Base-by-base conservation (phyloP, 1,139 yeast genomes). In the Hyphopichia fennica region DNA sequence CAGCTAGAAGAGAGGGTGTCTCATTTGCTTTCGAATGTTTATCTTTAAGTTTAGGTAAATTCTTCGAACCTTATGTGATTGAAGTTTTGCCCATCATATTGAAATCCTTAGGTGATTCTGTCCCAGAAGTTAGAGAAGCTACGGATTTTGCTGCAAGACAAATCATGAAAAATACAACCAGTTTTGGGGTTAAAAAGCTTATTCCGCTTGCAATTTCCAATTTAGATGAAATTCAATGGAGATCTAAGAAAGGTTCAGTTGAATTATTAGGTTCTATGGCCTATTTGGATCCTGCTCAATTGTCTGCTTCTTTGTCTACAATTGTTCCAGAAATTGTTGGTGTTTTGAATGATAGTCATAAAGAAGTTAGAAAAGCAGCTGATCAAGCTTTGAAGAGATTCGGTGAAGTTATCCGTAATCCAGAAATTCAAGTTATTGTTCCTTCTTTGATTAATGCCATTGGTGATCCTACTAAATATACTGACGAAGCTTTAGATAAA, bases 221-320 rank as follows among this genome's bases (percentile, higher is more conserved):
- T 52, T 74, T 93, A 54, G 95, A 90, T 54, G 96, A 89, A 50
- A 83, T 85, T 44, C 87, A 95, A 1, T 93, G 99, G 99, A 81
- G 99, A 69, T 83, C 96, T 1, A 93, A 93, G 66, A 89, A 91
- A 65, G 99, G 98, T 11, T 89, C 98, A 6, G 99, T 93, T 25
- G 99, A 95, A 58, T 70, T 93, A 46, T 75, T 93, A 39, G 99
- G 99, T 64, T 84, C 96, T 22, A 95, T 93, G 99, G 99, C 99
- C 0, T 93, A 91, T 60, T 75, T 95, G 50, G 97, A 93, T 57
- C 99, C 99, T 5, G 78, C 95, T 2, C 99, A 93, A 61, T 75
- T 95, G 53, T 89, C 98, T 4, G 80, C 91, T 0, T 89, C 96
- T 1, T 73, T 93, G 53, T 87, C 96, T 0, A 81, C 83, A 0